Conservation (phyloP, 345 rosid species). For the Citrus unshiu region DNA sequence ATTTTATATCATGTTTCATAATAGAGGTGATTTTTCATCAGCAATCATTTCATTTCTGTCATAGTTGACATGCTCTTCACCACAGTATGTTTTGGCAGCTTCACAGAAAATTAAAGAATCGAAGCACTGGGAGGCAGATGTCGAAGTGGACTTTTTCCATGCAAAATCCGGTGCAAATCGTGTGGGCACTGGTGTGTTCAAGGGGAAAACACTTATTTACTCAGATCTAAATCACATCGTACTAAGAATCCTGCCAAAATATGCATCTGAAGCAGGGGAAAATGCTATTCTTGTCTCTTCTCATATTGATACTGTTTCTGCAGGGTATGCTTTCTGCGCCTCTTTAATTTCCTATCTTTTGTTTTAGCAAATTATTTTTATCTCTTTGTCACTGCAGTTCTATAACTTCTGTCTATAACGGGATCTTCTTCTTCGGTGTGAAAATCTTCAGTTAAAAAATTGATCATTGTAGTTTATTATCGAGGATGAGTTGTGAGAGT, state of each 20-base stretch:
- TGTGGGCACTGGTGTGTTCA: constrained; percentile 59
- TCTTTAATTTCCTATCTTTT: constrained; percentile 3
- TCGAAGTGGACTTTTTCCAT: constrained; percentile 74
- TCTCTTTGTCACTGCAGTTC: not conserved
- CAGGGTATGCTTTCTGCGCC: constrained; percentile 56
- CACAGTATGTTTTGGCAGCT: constrained; percentile 76
- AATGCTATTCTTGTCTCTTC: constrained; percentile 85
- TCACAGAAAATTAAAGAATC: constrained; percentile 53
- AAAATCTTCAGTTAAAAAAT: not conserved
- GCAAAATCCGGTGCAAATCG: constrained; percentile 62
- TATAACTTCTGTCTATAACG: not conserved
- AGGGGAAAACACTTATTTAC: constrained; percentile 78
- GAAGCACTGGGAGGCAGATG: constrained; percentile 84
- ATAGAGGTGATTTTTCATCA: constrained; percentile 7
- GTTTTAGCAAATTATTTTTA: not conserved
- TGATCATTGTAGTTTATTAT: not conserved
- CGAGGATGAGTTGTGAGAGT: not conserved
- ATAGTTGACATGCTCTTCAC: constrained; percentile 20
- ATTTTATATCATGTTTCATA: not conserved
- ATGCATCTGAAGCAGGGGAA: constrained; percentile 65
- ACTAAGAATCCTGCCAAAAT: constrained; percentile 74
- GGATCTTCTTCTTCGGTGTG: not conserved
- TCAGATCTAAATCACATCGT: constrained; percentile 73
- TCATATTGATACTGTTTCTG: constrained; percentile 89
- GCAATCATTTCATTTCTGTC: constrained; percentile 1